Percentiles rank a stretch among this genome's conserved stretches.
Evolutionary conservation across 2,329 filamentous ascomycete genomes (phyloP).

Genomic region (Aspergillus ochraceoroseus): DNA sequence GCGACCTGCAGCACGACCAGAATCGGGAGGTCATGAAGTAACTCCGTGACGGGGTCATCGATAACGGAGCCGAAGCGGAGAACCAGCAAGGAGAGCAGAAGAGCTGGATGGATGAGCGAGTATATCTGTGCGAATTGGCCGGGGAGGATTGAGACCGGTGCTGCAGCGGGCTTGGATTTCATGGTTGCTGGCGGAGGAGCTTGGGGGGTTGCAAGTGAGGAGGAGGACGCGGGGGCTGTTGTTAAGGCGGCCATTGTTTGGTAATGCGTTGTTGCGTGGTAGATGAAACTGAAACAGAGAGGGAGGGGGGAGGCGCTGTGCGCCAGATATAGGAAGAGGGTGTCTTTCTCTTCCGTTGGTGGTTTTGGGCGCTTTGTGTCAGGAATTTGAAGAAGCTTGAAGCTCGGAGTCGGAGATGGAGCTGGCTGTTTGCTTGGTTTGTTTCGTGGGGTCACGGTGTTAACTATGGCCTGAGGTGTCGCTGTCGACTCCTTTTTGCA

Average conservation of each 20-base stretch:
- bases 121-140: conserved; percentile 51
- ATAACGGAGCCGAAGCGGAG: conserved; percentile 64
- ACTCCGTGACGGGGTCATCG: conserved; percentile 60
- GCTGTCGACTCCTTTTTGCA: too few species aligned
- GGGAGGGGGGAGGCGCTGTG: conserved; percentile 4
- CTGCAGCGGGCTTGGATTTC: conserved; percentile 19
- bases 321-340: neutral
- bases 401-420: neutral
- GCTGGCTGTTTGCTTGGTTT: conserved; percentile 8
- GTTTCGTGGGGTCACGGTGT: conserved; percentile 11
- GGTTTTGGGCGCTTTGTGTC: neutral
- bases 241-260: conserved; percentile 11
- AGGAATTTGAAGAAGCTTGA: conserved; percentile 1
- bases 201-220: neutral
- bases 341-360: conserved; percentile 5
- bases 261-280: neutral
- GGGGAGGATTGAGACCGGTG: conserved; percentile 47
- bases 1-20: conserved; percentile 60
- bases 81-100: conserved; percentile 62
- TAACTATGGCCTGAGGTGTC: conserved; percentile 5
- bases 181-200: conserved; percentile 12
- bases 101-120: conserved; percentile 62
- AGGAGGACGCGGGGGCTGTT: conserved; percentile 16
- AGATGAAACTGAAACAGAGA: neutral
- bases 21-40: conserved; percentile 58